phyloP scores from a whole-genome alignment of 306 rosid species.

The Prinsepia uniflora region DNA sequence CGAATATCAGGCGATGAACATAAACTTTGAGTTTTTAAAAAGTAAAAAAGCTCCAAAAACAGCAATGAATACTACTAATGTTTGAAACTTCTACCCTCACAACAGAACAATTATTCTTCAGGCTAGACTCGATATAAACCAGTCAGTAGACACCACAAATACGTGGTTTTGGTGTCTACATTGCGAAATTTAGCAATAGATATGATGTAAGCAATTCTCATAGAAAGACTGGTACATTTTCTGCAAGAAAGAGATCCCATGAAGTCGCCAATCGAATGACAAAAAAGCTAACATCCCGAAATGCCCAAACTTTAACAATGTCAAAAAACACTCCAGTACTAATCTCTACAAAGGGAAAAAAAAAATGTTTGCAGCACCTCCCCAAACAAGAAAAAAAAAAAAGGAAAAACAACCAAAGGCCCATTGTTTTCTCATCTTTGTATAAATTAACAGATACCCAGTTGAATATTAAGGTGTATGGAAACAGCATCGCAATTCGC shows the following conservation, averaged over 20 bases:
- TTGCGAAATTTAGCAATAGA: neutral
- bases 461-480: neutral
- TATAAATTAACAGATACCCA: constrained; percentile 3
- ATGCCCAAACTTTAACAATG: neutral
- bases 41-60: neutral
- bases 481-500: neutral
- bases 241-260: neutral
- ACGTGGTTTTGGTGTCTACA: neutral
- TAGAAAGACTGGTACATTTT: neutral
- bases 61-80: neutral
- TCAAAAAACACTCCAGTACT: neutral
- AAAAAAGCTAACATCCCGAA: neutral
- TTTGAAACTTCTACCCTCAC: neutral
- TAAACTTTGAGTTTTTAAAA: neutral
- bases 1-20: neutral
- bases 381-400: neutral
- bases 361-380: neutral
- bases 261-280: neutral
- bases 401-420: neutral
- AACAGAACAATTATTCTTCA: neutral
- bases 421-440: neutral
- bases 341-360: neutral
- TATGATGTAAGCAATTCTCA: neutral
- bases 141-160: neutral
- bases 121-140: neutral